Conservation (phyloP, 768 basidiomycete species). For the Termitomyces sp. region DNA sequence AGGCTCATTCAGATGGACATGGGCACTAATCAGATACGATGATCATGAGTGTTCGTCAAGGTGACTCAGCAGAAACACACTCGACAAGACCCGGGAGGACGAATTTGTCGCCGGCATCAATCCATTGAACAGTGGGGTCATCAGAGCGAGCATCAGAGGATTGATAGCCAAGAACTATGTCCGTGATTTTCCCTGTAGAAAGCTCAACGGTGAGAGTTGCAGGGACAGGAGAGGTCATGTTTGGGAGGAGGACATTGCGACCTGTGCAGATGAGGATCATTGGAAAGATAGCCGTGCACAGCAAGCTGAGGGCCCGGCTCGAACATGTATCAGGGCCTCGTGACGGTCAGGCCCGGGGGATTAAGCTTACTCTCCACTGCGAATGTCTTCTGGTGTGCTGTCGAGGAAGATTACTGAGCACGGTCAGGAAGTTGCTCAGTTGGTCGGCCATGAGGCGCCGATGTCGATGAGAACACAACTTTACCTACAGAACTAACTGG, state of each 20-base stretch:
- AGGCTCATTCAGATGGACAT: slow-evolving; percentile 93
- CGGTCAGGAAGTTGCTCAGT: neutral
- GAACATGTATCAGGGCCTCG: neutral
- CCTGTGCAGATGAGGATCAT: slow-evolving; percentile 43
- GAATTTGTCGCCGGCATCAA: slow-evolving; percentile 56
- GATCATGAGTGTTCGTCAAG: slow-evolving; percentile 9
- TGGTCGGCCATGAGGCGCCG: slow-evolving; percentile 2
- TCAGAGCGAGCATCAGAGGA: slow-evolving; percentile 27
- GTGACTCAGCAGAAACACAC: slow-evolving; percentile 37
- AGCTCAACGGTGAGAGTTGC: slow-evolving; percentile 66
- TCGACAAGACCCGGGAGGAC: slow-evolving; percentile 82
- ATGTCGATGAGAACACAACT: slow-evolving; percentile 2
- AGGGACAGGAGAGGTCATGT: slow-evolving; percentile 41
- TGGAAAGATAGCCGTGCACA: neutral
- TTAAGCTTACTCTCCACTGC: too few relatives aligned
- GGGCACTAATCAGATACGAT: slow-evolving; percentile 48
- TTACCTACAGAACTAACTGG: neutral
- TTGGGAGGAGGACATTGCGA: slow-evolving; percentile 57
- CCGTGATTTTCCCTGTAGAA: slow-evolving; percentile 55
- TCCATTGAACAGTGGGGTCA: slow-evolving; percentile 30
- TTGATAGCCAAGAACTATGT: slow-evolving; percentile 37
- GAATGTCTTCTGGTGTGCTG: neutral
- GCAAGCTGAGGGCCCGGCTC: neutral
- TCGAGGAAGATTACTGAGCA: neutral
- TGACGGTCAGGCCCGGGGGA: too few relatives aligned